Percentiles rank a stretch among this genome's conserved stretches.
Evolutionary conservation across 108 stramenopile genomes (phyloP).

Genomic region (Chaetoceros tenuissimus): DNA sequence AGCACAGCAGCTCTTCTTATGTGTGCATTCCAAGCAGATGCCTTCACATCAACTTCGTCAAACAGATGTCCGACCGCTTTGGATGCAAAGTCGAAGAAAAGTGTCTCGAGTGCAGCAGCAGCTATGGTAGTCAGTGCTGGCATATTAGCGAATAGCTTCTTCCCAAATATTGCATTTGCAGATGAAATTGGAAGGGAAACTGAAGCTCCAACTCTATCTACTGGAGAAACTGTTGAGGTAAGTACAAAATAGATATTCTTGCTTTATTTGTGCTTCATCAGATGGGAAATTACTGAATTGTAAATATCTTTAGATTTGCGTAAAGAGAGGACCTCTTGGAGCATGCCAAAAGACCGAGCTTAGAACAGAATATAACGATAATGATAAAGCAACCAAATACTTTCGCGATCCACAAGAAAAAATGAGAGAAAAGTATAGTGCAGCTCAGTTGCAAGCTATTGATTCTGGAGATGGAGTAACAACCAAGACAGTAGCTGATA

Average conservation of each 20-base stretch:
- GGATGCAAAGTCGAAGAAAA: too few species aligned
- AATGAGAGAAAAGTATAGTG: slow-evolving; percentile 22
- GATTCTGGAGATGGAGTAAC: slow-evolving; percentile 5
- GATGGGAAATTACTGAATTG: background rate
- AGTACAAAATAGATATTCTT: slow-evolving; percentile 5
- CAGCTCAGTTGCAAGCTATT: background rate
- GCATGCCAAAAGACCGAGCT: slow-evolving; percentile 59
- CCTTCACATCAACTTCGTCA: too few species aligned
- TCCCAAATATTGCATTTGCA: slow-evolving; percentile 21
- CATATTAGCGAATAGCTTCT: background rate
- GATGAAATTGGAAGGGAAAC: slow-evolving; percentile 70
- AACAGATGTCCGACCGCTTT: too few species aligned
- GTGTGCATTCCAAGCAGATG: too few species aligned
- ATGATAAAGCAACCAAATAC: slow-evolving; percentile 69
- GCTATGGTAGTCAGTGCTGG: too few species aligned
- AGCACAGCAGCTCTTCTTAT: too few species aligned
- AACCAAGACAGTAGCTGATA: slow-evolving; percentile 17
- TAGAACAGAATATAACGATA: slow-evolving; percentile 68
- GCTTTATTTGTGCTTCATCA: background rate
- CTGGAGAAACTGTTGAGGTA: slow-evolving; percentile 73
- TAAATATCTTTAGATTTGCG: slow-evolving; percentile 42
- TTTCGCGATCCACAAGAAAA: slow-evolving; percentile 44
- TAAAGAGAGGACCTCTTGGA: slow-evolving; percentile 72
- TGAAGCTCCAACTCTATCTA: slow-evolving; percentile 75
- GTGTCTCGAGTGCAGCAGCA: too few species aligned